Evolutionary conservation across 805 yeast species (phyloP), one percentile per base, ranked within the genome.

Genomic region (Wickerhamomyces strasburgensis): DNA sequence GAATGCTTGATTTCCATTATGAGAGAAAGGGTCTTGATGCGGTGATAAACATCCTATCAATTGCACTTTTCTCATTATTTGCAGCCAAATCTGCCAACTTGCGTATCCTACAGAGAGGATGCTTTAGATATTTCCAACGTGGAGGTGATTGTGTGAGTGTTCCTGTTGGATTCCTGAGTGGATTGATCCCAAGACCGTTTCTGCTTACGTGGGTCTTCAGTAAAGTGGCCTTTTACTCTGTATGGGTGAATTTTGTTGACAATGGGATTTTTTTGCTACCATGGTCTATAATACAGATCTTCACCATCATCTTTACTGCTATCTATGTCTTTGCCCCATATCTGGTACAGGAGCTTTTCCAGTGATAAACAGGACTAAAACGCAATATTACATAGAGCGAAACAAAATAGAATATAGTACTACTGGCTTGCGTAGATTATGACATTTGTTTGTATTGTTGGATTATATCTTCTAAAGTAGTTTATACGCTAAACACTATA

Each of bases 51-150:
- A 86, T 93, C 5, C 70, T 93, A 34, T 85, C 97, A 4, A 79
- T 90, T 49, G 97, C 98, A 0, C 70, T 93, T 37, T 93, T 84
- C 66, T 69, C 90, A 3, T 67, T 93, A 39, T 93, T 93, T 62
- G 95, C 96, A 5, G 98, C 97, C 14, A 85, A 86, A 47, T 71
- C 70, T 38, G 63, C 64, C 19, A 70, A 83, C 41, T 70, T 93
- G 47, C 63, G 63, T 45, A 72, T 84, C 24, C 68, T 93, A 44
- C 97, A 89, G 64, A 65, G 61, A 32, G 98, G 98, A 7, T 93
- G 98, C 61, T 87, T 88, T 71, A 67, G 67, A 39, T 93, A 93
- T 62, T 87, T 93, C 70, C 64, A 71, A 56, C 70, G 74, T 35
- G 98, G 98, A 29, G 97, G 97, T 16, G 77, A 68, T 35, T 82